Conservation (phyloP, 306 rosid species). For the Prosopis cineraria region DNA sequence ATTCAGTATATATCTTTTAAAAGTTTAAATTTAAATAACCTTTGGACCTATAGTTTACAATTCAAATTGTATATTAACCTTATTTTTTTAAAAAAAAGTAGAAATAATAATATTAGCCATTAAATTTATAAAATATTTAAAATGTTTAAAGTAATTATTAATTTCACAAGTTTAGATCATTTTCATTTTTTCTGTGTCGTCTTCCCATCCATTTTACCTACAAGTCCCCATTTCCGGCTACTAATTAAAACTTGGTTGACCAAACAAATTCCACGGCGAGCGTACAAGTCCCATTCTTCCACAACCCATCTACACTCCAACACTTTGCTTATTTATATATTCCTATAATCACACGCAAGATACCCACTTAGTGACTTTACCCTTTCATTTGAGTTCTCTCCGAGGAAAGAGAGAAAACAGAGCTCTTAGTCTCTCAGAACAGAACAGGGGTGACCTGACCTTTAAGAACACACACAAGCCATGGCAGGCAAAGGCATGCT, state of each 20-base stretch:
- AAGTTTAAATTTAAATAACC: no score
- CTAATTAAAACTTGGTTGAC: conserved; percentile 28
- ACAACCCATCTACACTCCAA: background rate
- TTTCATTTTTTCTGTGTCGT: background rate
- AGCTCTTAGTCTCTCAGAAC: conserved; percentile 10
- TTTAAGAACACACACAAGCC: conserved; percentile 42
- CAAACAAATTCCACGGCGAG: background rate
- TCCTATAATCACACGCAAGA: background rate
- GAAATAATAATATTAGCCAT: no score
- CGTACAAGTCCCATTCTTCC: background rate
- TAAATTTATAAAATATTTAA: no score
- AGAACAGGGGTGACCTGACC: conserved; percentile 56
- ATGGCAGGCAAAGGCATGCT: conserved; percentile 55
- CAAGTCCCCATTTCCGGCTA: conserved; percentile 41
- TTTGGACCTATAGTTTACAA: no score
- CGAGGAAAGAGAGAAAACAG: conserved; percentile 1
- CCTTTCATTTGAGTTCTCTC: background rate
- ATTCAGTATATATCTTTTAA: no score
- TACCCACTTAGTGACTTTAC: conserved; percentile 14
- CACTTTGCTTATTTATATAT: background rate
- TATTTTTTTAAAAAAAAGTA: no score
- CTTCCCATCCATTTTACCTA: background rate
- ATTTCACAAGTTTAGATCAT: background rate
- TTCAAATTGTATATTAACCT: no score
- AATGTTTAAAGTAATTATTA: no score